Conservation (phyloP, 2,329 filamentous ascomycete genomes). For the Graphilbum sp. region DNA sequence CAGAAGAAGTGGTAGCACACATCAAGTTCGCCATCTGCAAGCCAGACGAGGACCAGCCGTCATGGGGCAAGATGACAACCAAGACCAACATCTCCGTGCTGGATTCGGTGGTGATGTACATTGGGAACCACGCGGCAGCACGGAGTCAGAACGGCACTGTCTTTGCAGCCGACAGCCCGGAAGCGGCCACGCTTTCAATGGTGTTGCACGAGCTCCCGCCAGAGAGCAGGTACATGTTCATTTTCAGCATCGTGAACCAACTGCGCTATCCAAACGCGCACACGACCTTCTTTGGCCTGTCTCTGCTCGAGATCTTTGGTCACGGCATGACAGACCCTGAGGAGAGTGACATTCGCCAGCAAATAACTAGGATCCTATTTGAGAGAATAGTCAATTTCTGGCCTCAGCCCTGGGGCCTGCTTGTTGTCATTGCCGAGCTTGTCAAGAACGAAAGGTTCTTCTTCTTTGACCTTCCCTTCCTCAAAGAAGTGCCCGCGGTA, state of each 20-base stretch:
- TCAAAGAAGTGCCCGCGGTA: conserved; percentile 82
- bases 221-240: conserved; percentile 69
- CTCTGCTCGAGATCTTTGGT: conserved; percentile 71
- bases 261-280: conserved; percentile 78
- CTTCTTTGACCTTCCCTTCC: conserved; percentile 86
- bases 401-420: conserved; percentile 89
- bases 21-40: conserved; percentile 57
- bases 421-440: conserved; percentile 76
- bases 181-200: conserved; percentile 58
- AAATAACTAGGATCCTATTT: conserved; percentile 74
- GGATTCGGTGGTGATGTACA: conserved; percentile 69
- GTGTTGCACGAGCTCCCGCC: conserved; percentile 59
- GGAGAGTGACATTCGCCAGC: conserved; percentile 70
- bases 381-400: conserved; percentile 79
- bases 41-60: conserved; percentile 38
- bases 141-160: conserved; percentile 43
- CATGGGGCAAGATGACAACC: conserved; percentile 50
- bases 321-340: conserved; percentile 57
- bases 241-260: conserved; percentile 79
- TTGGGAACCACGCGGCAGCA: conserved; percentile 57
- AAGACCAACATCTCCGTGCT: conserved; percentile 55
- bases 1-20: conserved; percentile 58
- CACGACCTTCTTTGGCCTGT: conserved; percentile 84
- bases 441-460: conserved; percentile 80
- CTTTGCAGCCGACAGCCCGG: conserved; percentile 48